Conservation (phyloP, 176 grass and related monocot species). For the Bothriochloa decipiens region DNA sequence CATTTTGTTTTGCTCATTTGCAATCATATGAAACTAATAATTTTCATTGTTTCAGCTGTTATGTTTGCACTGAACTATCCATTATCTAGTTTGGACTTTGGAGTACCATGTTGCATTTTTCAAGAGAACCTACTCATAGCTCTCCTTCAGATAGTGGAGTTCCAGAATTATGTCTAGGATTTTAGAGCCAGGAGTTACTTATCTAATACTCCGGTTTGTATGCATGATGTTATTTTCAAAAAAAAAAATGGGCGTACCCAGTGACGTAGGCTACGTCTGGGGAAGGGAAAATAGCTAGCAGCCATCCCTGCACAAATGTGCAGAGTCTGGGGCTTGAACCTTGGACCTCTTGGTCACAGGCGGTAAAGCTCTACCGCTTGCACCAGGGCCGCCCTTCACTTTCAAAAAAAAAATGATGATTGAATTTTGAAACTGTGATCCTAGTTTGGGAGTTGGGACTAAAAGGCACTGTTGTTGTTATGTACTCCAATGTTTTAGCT, state of each 20-base stretch:
- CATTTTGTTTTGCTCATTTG: too few species aligned
- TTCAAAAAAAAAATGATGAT: background rate
- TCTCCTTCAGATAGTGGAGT: background rate
- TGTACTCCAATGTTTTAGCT: background rate
- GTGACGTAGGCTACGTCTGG: too few species aligned
- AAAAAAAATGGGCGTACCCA: too few species aligned
- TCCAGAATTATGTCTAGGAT: background rate
- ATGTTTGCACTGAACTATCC: background rate
- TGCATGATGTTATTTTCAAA: background rate
- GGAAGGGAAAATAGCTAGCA: too few species aligned
- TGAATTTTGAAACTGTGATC: background rate
- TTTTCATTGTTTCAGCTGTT: background rate
- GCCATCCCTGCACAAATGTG: too few species aligned
- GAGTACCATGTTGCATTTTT: background rate
- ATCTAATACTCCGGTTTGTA: background rate
- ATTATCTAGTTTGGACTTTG: background rate
- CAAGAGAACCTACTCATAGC: background rate
- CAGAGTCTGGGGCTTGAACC: too few species aligned
- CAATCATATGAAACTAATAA: background rate
- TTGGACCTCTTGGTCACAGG: too few species aligned
- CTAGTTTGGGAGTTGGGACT: background rate
- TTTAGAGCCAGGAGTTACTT: background rate
- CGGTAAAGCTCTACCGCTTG: too few species aligned
- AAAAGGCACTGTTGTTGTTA: background rate
- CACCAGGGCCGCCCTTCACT: too few species aligned